phyloP scores from a whole-genome alignment of 2,329 filamentous ascomycete species.

The Aspergillus sp. region DNA sequence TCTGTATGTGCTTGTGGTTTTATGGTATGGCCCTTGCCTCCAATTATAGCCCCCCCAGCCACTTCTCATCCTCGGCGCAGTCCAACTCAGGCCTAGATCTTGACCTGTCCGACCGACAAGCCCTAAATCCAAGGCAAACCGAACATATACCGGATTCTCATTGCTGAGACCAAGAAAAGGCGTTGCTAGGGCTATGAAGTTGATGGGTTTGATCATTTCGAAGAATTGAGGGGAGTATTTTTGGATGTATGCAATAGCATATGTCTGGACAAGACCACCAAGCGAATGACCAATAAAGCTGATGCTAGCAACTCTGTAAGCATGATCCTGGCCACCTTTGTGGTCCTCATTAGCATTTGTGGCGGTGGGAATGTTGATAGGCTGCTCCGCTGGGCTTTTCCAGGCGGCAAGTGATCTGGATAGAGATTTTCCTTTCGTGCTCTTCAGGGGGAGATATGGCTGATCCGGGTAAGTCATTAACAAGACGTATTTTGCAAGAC shows the following conservation, averaged over 20 bases:
- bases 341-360: constrained; percentile 33
- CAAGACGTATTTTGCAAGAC: constrained; percentile 85
- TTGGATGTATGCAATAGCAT: constrained; percentile 92
- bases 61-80: constrained; percentile 76
- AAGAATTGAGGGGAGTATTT: constrained; percentile 94
- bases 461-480: constrained; percentile 91
- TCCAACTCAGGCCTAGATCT: constrained; percentile 91
- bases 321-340: constrained; percentile 43
- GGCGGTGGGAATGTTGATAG: constrained; percentile 31
- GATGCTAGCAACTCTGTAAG: constrained; percentile 87
- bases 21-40: constrained; percentile 62
- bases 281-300: constrained; percentile 92
- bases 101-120: constrained; percentile 94
- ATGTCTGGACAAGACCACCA: constrained; percentile 84
- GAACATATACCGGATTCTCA: constrained; percentile 95
- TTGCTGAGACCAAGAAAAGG: constrained; percentile 91
- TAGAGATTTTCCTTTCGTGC: constrained; percentile 46
- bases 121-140: constrained; percentile 93
- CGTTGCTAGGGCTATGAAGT: constrained; percentile 83
- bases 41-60: constrained; percentile 86
- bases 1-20: constrained; percentile 56
- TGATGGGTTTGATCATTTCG: constrained; percentile 75
- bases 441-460: constrained; percentile 69
- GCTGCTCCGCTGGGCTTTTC: constrained; percentile 20
- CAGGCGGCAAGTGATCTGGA: constrained; percentile 44